These are phyloP conservation scores for Aspergillus quadricinctus DNA, from an alignment of 2,329 filamentous ascomycete genomes.

Conservation along the genomic window DNA sequence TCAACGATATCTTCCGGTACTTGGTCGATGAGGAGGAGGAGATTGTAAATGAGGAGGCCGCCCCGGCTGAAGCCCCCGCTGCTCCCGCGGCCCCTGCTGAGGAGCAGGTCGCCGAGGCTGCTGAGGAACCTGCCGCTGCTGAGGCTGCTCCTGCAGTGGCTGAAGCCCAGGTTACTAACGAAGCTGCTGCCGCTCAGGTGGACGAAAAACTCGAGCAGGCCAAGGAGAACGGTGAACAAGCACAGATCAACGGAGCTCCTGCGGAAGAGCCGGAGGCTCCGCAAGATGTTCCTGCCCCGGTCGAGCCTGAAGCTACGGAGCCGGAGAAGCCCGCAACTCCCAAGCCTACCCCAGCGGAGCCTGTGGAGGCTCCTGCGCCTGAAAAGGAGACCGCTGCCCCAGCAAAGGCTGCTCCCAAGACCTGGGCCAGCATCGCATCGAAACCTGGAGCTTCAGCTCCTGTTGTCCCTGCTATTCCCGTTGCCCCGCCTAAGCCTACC, in stretches of 20 bases:
- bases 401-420: slow-evolving; percentile 53
- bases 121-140: slow-evolving; percentile 42
- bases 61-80: slow-evolving; percentile 37
- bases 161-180: slow-evolving; percentile 33
- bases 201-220: slow-evolving; percentile 73
- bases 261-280: slow-evolving; percentile 18
- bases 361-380: slow-evolving; percentile 40
- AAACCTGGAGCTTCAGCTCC: slow-evolving; percentile 39
- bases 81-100: slow-evolving; percentile 42
- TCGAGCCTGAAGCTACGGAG: slow-evolving; percentile 40
- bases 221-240: slow-evolving; percentile 43
- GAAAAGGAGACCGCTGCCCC: slow-evolving; percentile 50
- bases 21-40: slow-evolving; percentile 72
- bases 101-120: slow-evolving; percentile 43
- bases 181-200: slow-evolving; percentile 51
- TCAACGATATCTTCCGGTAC: slow-evolving; percentile 97
- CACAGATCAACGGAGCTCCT: slow-evolving; percentile 34
- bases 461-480: slow-evolving; percentile 32
- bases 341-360: slow-evolving; percentile 53
- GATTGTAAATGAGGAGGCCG: slow-evolving; percentile 44
- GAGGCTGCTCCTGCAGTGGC: slow-evolving; percentile 27
- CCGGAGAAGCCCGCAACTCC: slow-evolving; percentile 64
- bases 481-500: slow-evolving; percentile 22
- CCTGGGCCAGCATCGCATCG: slow-evolving; percentile 61
- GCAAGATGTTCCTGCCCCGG: slow-evolving; percentile 29